A percentile compares a stretch with the other conserved stretches of the same genome.
phyloP scores from a whole-genome alignment of 345 rosid genomes.

The Dipteronia sinensis region DNA sequence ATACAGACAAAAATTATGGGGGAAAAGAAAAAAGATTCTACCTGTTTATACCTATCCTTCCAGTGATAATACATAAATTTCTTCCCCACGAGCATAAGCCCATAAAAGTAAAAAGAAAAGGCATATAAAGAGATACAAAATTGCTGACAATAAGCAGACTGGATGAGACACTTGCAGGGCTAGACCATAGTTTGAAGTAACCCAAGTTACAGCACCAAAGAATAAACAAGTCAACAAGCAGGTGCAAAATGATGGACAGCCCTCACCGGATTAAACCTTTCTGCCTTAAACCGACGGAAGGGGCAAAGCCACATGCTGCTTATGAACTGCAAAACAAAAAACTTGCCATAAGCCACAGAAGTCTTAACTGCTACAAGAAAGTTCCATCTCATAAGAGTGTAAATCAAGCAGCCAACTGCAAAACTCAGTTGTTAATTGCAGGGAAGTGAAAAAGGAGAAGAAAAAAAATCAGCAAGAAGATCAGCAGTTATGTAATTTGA shows the following conservation, averaged over 20 bases:
- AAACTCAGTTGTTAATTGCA: not conserved
- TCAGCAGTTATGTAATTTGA: not conserved
- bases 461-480: not conserved
- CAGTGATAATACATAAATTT: not conserved
- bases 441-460: not conserved
- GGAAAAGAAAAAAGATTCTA: not conserved
- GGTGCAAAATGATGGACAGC: conserved; percentile 1
- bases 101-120: not conserved
- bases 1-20: not conserved
- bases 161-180: not conserved
- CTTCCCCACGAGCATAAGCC: not conserved
- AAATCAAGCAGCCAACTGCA: conserved; percentile 10
- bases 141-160: not conserved
- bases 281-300: not conserved
- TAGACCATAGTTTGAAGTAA: not conserved
- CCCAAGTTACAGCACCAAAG: not conserved
- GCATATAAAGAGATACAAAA: conserved; percentile 3
- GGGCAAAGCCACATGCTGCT: not conserved
- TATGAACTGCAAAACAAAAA: conserved; percentile 9
- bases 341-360: conserved; percentile 11
- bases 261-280: not conserved
- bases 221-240: not conserved
- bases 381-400: not conserved
- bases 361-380: not conserved
- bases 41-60: not conserved